Evolutionary conservation across 139 green algal genomes (phyloP).

Genomic region (Pseudopediastrum boryanum): DNA sequence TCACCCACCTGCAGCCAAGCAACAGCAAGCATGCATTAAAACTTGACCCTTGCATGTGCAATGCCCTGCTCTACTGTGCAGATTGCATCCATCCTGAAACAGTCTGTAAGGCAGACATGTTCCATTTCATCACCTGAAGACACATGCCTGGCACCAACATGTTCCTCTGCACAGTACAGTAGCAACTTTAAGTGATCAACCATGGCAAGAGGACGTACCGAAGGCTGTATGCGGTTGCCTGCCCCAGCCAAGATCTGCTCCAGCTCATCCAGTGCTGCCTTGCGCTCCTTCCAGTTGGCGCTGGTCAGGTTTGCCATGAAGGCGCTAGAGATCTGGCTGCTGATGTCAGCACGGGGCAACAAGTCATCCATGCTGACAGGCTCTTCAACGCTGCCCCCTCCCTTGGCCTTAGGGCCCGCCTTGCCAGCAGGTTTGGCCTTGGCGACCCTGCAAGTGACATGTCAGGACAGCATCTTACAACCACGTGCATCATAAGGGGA

Average conservation of each 20-base stretch:
- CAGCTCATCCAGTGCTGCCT: conserved; percentile 85
- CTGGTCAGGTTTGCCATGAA: conserved; percentile 62
- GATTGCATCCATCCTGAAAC: too few species aligned
- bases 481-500: too few species aligned
- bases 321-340: conserved; percentile 56
- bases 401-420: not conserved
- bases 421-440: conserved; percentile 19
- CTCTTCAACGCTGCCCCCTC: conserved; percentile 39
- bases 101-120: too few species aligned
- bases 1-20: conserved; percentile 75
- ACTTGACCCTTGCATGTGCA: too few species aligned
- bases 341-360: conserved; percentile 82
- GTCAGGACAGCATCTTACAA: too few species aligned
- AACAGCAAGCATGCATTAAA: too few species aligned
- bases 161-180: too few species aligned
- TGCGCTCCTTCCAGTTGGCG: conserved; percentile 94
- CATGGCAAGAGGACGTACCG: conserved; percentile 6
- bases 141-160: too few species aligned
- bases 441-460: too few species aligned
- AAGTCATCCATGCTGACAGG: conserved; percentile 64
- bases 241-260: conserved; percentile 66
- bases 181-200: too few species aligned
- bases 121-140: too few species aligned
- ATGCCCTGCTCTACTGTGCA: too few species aligned
- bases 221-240: conserved; percentile 60